Base-by-base conservation (phyloP, 352 stramenopile species). In the Globisporangium paddicum region DNA sequence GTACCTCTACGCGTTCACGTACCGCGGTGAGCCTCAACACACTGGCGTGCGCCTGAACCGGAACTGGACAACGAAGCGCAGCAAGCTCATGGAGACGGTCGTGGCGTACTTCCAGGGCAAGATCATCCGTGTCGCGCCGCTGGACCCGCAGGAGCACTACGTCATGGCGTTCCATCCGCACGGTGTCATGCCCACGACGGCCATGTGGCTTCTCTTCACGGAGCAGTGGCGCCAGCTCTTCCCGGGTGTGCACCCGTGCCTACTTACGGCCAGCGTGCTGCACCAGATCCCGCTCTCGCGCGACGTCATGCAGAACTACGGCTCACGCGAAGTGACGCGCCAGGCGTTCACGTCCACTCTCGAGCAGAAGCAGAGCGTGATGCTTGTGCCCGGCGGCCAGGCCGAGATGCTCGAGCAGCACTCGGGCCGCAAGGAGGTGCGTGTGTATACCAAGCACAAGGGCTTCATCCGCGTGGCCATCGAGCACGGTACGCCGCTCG, bases 401-500 rank as follows among this genome's bases (percentile, higher is more conserved):
- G 77, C 82, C 10, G 85, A 95, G 62, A 92, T 95, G 82, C 63
- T 95, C 23, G 64, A 88, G 47, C 83, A 90, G 63, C 75, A 66
- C 16, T 87, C 82, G 13, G 64, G 62, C 34, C 58, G 67, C 21
- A 84, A 86, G 11, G 63, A 91, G 58, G 72, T 93, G 45, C 82
- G 82, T 30, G 62, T 95, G 16, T 86, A 86, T 57, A 95, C 81
- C 3, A 66, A 72, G 28, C 85, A 95, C 69, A 86, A 86, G 40
- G 85, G 85, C 10, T 95, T 95, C 51, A 73, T 95, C 18, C 85
- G 85, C 6, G 58, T 93, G 16, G 85, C 85, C 11, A 79, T 95
- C 41, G 80, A 93, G 52, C 72, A 93, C 42, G 85, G 85, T 40
- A 73, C 75, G 18, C 69, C 85, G 32, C 61, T 95, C 2, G 82